Evolutionary conservation across 495 filamentous ascomycete genomes (phyloP), one percentile per base, ranked within the genome.

Genomic region (Aspergillus sclerotioniger): DNA sequence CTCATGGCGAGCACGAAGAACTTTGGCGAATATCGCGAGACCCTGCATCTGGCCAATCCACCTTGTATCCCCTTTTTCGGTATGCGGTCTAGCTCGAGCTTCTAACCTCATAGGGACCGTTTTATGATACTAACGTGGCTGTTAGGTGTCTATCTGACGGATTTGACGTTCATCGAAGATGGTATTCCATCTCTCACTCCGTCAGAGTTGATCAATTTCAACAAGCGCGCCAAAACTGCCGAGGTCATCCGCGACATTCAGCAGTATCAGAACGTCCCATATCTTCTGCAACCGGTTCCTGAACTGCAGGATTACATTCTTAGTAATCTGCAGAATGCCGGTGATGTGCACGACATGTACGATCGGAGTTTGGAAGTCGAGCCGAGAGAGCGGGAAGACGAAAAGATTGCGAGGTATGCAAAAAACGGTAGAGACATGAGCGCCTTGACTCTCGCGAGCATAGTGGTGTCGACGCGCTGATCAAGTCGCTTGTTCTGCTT

Each of bases 311-410:
- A 98, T 62, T 98, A 97, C 75, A 97, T 98, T 56, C 79, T 97
- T 57, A 90, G 85, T 66, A 96, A 96, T 71, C 93, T 98, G 84
- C 87, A 93, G 75, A 84, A 84, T 9, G 94, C 94, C 2, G 89
- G 90, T 44, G 95, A 98, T 68, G 93, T 98, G 58, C 92, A 97
- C 72, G 92, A 98, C 79, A 97, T 98, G 95, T 98, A 97, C 74
- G 91, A 98, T 67, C 89, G 89, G 76, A 96, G 90, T 69, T 79
- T 98, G 78, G 80, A 84, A 60, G 87, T 98, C 51, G 94, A 98
- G 72, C 94, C 95, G 46, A 81, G 95, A 63, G 94, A 98, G 75
- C 82, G 94, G 62, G 94, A 98, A 73, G 94, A 98, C 71, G 94
- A 98, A 75, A 90, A 90, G 78, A 90, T 91, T 78, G 87, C 88